A percentile compares a stretch with the other conserved stretches of the same genome.
phyloP scores from a whole-genome alignment of 148 eudicot species.

The Chenopodium berlandieri region DNA sequence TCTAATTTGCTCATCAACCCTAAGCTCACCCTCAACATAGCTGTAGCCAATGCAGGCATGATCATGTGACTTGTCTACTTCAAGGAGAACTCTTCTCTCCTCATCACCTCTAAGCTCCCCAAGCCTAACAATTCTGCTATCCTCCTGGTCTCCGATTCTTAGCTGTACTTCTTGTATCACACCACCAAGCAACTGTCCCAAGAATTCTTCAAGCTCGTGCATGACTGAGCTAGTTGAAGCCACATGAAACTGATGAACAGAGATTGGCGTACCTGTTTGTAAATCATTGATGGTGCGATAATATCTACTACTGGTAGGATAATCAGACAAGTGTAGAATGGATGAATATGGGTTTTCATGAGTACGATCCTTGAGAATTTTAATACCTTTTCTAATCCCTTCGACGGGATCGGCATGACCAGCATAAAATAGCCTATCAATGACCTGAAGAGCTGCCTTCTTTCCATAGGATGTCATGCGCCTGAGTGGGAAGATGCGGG shows the following conservation, averaged over 20 bases:
- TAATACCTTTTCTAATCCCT: constrained; percentile 76
- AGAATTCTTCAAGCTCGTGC: constrained; percentile 68
- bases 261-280: constrained; percentile 39
- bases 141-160: constrained; percentile 50
- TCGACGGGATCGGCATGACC: constrained; percentile 71
- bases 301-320: constrained; percentile 44
- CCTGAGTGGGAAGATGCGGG: constrained; percentile 71
- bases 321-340: constrained; percentile 69
- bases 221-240: constrained; percentile 59
- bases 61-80: constrained; percentile 36
- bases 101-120: constrained; percentile 75
- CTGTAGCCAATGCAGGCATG: constrained; percentile 56
- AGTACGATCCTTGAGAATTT: constrained; percentile 68
- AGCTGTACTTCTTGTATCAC: constrained; percentile 56
- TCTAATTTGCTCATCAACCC: constrained; percentile 39
- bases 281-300: constrained; percentile 34
- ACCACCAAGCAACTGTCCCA: constrained; percentile 56
- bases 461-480: constrained; percentile 83
- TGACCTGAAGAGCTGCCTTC: constrained; percentile 77
- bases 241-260: constrained; percentile 67
- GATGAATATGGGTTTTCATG: constrained; percentile 64
- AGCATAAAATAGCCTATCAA: constrained; percentile 71
- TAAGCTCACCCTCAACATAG: constrained; percentile 48
- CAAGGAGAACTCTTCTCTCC: constrained; percentile 65
- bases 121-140: constrained; percentile 56